phyloP scores from a whole-genome alignment of 2,329 filamentous ascomycete genomes.

The Aspergillus niger region DNA sequence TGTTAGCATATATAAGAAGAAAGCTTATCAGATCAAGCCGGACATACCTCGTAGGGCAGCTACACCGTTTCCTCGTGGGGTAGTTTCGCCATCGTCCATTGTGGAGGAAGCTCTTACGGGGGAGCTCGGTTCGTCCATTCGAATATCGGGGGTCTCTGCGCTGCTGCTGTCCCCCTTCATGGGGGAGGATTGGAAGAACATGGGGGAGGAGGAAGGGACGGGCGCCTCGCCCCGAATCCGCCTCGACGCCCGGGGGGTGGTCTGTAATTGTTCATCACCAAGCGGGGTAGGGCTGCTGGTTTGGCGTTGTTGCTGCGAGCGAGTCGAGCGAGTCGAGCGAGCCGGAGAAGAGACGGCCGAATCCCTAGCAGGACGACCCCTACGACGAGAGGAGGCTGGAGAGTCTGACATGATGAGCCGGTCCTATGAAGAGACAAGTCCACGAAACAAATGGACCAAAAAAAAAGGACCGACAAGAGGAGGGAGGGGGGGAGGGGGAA shows the following conservation, averaged over 20 bases:
- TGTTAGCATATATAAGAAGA: neutral
- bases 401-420: slow-evolving; percentile 43
- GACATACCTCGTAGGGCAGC: slow-evolving; percentile 42
- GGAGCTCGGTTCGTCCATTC: slow-evolving; percentile 51
- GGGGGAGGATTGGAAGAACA: slow-evolving; percentile 72
- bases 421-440: slow-evolving; percentile 10
- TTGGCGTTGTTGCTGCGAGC: slow-evolving; percentile 34
- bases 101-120: slow-evolving; percentile 45
- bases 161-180: slow-evolving; percentile 46
- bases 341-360: slow-evolving; percentile 44
- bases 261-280: slow-evolving; percentile 28
- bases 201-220: slow-evolving; percentile 71
- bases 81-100: slow-evolving; percentile 46
- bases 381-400: slow-evolving; percentile 43
- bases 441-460: neutral
- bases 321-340: slow-evolving; percentile 32
- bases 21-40: neutral
- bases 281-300: slow-evolving; percentile 36
- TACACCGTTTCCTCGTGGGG: slow-evolving; percentile 42
- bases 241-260: slow-evolving; percentile 51
- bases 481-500: neutral
- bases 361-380: slow-evolving; percentile 43
- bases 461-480: slow-evolving; percentile 9
- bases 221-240: slow-evolving; percentile 42
- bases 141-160: slow-evolving; percentile 42